Evolutionary conservation across 192 early-diverging fungal species (phyloP).

Genomic region (Entophlyctis helioformis): DNA sequence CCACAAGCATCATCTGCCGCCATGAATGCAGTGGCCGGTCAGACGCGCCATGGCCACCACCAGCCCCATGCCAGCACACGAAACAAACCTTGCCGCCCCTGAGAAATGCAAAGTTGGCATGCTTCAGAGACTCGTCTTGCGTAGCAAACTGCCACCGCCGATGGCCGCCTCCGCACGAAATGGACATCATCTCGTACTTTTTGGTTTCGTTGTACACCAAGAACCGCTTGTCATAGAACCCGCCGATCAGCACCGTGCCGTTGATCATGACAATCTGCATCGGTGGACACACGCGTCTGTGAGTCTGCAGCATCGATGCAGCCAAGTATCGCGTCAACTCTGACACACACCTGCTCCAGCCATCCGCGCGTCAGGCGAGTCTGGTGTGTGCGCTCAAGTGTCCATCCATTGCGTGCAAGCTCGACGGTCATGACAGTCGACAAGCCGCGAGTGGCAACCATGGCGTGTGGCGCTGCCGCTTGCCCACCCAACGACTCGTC

Average conservation of each 20-base stretch:
- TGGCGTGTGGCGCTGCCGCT: neutral
- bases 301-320: neutral
- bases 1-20: conserved; percentile 4
- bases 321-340: neutral
- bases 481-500: neutral
- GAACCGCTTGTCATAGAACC: conserved; percentile 63
- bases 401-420: conserved; percentile 4
- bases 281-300: no score
- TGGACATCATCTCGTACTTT: conserved; percentile 52
- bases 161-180: conserved; percentile 63
- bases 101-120: conserved; percentile 45
- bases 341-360: conserved; percentile 35
- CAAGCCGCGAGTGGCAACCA: no score
- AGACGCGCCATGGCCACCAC: neutral
- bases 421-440: neutral
- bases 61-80: conserved; percentile 26
- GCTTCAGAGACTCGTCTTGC: conserved; percentile 29
- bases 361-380: conserved; percentile 63
- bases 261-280: conserved; percentile 27
- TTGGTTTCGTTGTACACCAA: conserved; percentile 59
- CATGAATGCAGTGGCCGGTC: neutral
- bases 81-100: conserved; percentile 39
- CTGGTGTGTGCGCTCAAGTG: conserved; percentile 36
- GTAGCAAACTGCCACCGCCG: conserved; percentile 57
- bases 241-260: conserved; percentile 42